Base-by-base conservation (phyloP, 2,329 filamentous ascomycete genomes). In the Aaosphaeria pasadenensis region DNA sequence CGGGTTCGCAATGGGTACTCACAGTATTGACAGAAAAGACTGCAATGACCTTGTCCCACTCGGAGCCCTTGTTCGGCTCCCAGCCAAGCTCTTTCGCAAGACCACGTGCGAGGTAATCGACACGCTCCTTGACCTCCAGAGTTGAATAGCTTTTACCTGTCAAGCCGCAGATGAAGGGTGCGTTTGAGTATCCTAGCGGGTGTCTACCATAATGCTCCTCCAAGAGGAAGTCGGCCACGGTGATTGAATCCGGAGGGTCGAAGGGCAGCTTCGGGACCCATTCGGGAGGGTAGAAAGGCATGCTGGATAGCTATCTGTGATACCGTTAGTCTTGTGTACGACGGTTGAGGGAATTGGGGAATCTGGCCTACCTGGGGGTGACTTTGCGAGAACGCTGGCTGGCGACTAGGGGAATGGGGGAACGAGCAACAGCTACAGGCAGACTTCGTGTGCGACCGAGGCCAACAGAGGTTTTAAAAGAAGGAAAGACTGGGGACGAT, bases 21-120 rank as follows among this genome's bases (percentile, higher is more conserved):
- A 89, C 87, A 30, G 88, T 89, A 65, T 95, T 95, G 50, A 91
- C 71, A n/a, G 86, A 85, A 71, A 89, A 95, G 30, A 91, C 74
- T 4, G 78, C 86, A 42, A 89, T 75, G 28, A 91, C 87, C 67
- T 91, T 90, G 60, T 94, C 88, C 86, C 86, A 94, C 65, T 91
- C 87, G 0, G 82, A 82, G 9, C 86, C 88, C 48, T 83, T 69
- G 56, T 88, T 85, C 6, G 86, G 83, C 41, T 78, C 69, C 79
- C 88, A 91, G 39, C 82, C 84, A 50, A 94, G 78, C 53, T 88
- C 83, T 64, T 87, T 84, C 38, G 81, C 79, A 32, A 95, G 72
- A 24, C 81, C 85, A 49, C 86, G 80, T 11, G 89, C 80, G 24
- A 94, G 76, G 45, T 74, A 77, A 30, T 89, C 84, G 7, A 87